Conservation (phyloP, 352 stramenopile species). For the Globisporangium cederbergense region DNA sequence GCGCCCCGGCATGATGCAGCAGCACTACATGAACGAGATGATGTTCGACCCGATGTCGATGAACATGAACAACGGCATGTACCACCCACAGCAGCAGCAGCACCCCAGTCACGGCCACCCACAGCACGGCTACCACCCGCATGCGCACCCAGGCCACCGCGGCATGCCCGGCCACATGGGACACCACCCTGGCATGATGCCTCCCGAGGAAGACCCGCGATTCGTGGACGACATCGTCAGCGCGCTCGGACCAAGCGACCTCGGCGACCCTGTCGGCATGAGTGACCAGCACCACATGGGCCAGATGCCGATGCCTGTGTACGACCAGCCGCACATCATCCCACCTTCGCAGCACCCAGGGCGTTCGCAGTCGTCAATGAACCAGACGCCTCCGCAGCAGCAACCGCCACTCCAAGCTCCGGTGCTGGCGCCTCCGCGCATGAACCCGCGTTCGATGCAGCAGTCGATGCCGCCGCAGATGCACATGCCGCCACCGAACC, state of each 20-base stretch:
- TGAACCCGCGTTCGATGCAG: constrained; percentile 19
- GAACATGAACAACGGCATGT: constrained; percentile 58
- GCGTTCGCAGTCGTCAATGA: constrained; percentile 28
- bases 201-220: constrained; percentile 57
- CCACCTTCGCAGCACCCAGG: constrained; percentile 32
- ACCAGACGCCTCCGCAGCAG: constrained; percentile 27
- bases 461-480: constrained; percentile 20
- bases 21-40: constrained; percentile 78
- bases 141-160: constrained; percentile 26
- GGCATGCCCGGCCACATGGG: constrained; percentile 23
- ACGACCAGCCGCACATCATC: constrained; percentile 61
- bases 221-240: constrained; percentile 73
- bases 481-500: constrained; percentile 17
- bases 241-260: constrained; percentile 47
- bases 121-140: constrained; percentile 17
- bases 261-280: constrained; percentile 40
- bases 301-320: constrained; percentile 52
- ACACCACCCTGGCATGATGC: constrained; percentile 49
- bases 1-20: constrained; percentile 40
- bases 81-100: constrained; percentile 49
- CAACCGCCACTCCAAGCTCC: constrained; percentile 25
- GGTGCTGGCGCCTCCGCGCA: constrained; percentile 16
- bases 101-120: constrained; percentile 23
- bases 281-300: constrained; percentile 45
- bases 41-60: constrained; percentile 67